Base-by-base conservation (phyloP, 2,329 filamentous ascomycete species). In the Zalaria sp. region DNA sequence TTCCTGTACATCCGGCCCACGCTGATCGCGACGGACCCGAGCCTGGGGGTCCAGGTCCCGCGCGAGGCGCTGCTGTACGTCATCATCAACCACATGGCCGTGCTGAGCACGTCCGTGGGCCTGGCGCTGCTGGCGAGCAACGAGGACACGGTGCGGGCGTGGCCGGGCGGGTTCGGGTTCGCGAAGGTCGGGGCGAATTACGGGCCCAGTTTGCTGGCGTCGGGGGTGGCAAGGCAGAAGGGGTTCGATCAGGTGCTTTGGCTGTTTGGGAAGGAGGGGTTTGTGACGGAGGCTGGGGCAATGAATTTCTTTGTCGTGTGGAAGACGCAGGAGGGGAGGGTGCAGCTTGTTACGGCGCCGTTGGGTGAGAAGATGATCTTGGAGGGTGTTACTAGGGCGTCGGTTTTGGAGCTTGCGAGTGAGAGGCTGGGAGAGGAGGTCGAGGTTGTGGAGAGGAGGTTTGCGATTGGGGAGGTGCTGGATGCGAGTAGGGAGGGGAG, bases 131-230 rank as follows among this genome's bases (percentile, higher is more conserved):
- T 89, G 56, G 89, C 87, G 0, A 83, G 76, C 37, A 74, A 77
- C 42, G 78, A 88, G 50, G 84, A 93, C 60, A 84, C 81, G 68
- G 79, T 93, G 44, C 81, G 88, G 49, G 87, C 88, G 8, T 95
- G 88, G 88, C 86, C 85, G 18, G 88, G 88, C 46, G 88, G 89
- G 6, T 93, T 93, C 59, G 88, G 88, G 1, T 88, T 82, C 57
- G 86, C 87, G 46, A 95, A 95, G 65, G 75, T 95, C 29, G 88
- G 88, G 42, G 88, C 88, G 46, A 95, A 94, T 69, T 95, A 94
- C 61, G 88, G 88, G 0, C 88, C 88, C 11, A 80, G 76, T 18
- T 71, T 95, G 41, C 70, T 85, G 41, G 83, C 85, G 3, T 87
- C 87, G 38, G 72, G 72, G 11, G 82, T 88, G 60, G 88, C 88